Base-by-base conservation (phyloP, 164 flowering plant species). In the Euptelea pleiosperma region DNA sequence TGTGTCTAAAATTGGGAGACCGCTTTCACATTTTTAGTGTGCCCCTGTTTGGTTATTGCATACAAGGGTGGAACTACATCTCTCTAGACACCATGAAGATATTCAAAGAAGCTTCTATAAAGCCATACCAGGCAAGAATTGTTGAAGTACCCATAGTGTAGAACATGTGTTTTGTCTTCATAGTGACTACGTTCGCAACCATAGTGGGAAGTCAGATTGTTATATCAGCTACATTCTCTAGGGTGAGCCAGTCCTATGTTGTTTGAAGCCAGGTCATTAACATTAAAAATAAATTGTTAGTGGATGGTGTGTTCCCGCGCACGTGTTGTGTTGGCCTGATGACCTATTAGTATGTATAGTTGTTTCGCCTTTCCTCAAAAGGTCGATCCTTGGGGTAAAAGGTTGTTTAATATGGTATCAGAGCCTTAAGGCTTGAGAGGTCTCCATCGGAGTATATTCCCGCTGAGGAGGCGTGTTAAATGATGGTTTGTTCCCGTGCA, bases 171-270 rank as follows among this genome's bases (percentile, higher is more conserved):
- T 79, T 62, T 87, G 80, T 82, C 42, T 79, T 84, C 49, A 47
- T 81, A 15, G 74, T 87, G 60, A 88, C 94, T 12, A 82, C 84
- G 31, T 44, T 75, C 30, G 94, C 90, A 29, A 72, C 90, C 3
- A 69, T 82, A 11, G 83, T 87, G 10, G 94, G 82, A 49, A 87
- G 94, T 55, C 94, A 87, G 56, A 88, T 88, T 22, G 79, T 75
- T 2, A 87, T 87, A 55, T 77, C 94, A 8, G 94, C 83, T 18
- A 79, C 90, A 5, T 87, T 84, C 72, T 84, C 94, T 24, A 76
- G 82, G 21, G 59, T 87, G 67, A 79, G 79, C 67, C 90, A 87
- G 71, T 76, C 85, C 62, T 73, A n/a, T n/a, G n/a, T n/a, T n/a
- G n/a, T n/a, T n/a, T n/a, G n/a, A n/a, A n/a, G n/a, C n/a, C n/a